Conservation (phyloP, 2,329 filamentous ascomycete species). For the Cadophora sp. region DNA sequence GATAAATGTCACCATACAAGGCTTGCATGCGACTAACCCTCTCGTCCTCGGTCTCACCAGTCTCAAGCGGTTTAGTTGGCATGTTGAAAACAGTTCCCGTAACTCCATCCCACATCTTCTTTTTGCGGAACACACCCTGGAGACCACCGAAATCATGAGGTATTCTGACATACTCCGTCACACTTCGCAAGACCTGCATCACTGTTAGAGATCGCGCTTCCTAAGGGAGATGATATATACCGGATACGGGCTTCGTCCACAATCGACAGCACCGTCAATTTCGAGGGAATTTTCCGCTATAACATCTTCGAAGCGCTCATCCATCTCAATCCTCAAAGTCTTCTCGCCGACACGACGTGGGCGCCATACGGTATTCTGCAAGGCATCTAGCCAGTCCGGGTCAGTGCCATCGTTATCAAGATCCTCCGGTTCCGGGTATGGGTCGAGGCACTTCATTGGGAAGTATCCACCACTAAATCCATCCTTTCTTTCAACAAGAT, state of each 20-base stretch:
- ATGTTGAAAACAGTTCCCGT: slow-evolving; percentile 43
- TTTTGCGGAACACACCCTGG: slow-evolving; percentile 22
- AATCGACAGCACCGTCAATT: slow-evolving; percentile 42
- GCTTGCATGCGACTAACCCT: slow-evolving; percentile 9
- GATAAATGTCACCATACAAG: slow-evolving; percentile 24
- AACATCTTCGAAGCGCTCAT: slow-evolving; percentile 31
- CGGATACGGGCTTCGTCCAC: slow-evolving; percentile 41
- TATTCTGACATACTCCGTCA: slow-evolving; percentile 30
- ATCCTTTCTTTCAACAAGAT: slow-evolving; percentile 14
- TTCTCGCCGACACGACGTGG: slow-evolving; percentile 38
- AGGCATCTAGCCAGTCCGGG: slow-evolving; percentile 28
- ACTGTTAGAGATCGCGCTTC: not conserved
- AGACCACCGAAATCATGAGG: not conserved
- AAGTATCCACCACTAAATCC: slow-evolving; percentile 33
- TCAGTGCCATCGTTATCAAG: slow-evolving; percentile 15
- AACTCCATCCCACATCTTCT: slow-evolving; percentile 42
- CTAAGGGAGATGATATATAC: slow-evolving; percentile 26
- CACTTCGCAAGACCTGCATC: slow-evolving; percentile 31
- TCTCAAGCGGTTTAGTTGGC: slow-evolving; percentile 32
- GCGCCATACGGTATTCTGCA: slow-evolving; percentile 42
- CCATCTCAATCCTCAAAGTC: slow-evolving; percentile 33
- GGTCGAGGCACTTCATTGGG: slow-evolving; percentile 33
- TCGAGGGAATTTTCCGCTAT: slow-evolving; percentile 25
- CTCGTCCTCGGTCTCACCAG: slow-evolving; percentile 17
- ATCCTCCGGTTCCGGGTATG: slow-evolving; percentile 26